phyloP scores from a whole-genome alignment of 2,329 filamentous ascomycete species.

The Graphiopsis chlorocephala region DNA sequence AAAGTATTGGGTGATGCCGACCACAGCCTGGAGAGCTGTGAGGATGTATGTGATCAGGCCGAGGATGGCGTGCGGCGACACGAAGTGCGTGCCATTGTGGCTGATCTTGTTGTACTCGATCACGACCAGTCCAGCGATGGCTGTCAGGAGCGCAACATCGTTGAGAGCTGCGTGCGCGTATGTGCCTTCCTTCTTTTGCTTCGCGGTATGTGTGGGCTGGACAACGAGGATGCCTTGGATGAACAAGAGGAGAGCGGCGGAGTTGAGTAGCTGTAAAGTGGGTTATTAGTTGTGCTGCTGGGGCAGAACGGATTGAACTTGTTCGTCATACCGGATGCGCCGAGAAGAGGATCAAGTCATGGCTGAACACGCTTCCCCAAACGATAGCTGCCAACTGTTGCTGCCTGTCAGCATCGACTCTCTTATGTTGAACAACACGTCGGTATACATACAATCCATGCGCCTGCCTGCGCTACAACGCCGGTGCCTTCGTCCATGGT shows the following conservation, averaged over 20 bases:
- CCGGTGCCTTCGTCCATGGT: constrained; percentile 64
- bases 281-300: neutral
- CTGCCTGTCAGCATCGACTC: constrained; percentile 17
- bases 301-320: neutral
- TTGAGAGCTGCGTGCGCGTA: constrained; percentile 69
- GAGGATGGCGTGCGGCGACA: constrained; percentile 76
- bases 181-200: constrained; percentile 67
- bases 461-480: constrained; percentile 73
- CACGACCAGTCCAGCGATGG: constrained; percentile 64
- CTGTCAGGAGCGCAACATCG: constrained; percentile 58
- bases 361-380: constrained; percentile 72
- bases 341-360: constrained; percentile 74
- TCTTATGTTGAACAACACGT: neutral
- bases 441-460: constrained; percentile 58
- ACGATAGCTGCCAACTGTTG: constrained; percentile 66
- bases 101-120: constrained; percentile 83
- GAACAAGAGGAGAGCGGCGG: constrained; percentile 67
- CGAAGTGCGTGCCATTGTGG: constrained; percentile 68
- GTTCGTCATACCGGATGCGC: constrained; percentile 70
- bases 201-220: constrained; percentile 77
- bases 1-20: constrained; percentile 83
- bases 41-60: constrained; percentile 73
- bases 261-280: constrained; percentile 35
- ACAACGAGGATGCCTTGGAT: constrained; percentile 79
- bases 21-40: constrained; percentile 68